These are phyloP conservation scores for Penicillium maclennaniae DNA, from an alignment of 495 filamentous ascomycete genomes.

Conservation along the genomic window DNA sequence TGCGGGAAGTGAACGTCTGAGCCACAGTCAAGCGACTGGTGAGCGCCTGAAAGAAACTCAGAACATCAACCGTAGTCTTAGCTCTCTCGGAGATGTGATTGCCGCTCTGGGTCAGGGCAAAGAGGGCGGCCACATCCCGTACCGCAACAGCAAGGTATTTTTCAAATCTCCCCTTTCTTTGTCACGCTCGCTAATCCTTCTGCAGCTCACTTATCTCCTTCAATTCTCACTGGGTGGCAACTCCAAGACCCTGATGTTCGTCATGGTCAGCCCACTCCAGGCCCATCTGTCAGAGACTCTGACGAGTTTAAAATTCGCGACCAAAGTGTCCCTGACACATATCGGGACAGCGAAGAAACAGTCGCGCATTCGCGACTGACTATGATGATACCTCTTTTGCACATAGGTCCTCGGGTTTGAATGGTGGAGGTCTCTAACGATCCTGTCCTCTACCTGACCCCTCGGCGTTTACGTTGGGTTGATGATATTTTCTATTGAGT, in stretches of 20 bases:
- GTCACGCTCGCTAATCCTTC: conserved; percentile 3
- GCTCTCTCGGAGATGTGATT: conserved; percentile 92
- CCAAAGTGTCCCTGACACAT: conserved; percentile 88
- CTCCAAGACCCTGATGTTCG: conserved; percentile 97
- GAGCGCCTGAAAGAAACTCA: conserved; percentile 91
- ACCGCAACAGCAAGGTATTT: conserved; percentile 86
- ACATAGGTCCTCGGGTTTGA: conserved; percentile 17
- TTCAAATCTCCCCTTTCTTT: background rate
- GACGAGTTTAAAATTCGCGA: conserved; percentile 93
- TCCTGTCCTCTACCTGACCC: conserved; percentile 25
- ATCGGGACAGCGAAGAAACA: conserved; percentile 82
- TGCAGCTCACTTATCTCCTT: conserved; percentile 84
- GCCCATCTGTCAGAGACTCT: conserved; percentile 90
- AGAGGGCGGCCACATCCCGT: conserved; percentile 83
- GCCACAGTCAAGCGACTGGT: conserved; percentile 77
- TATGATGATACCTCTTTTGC: conserved; percentile 29
- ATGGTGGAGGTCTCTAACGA: conserved; percentile 29
- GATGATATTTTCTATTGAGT: conserved; percentile 11
- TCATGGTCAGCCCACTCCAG: conserved; percentile 92
- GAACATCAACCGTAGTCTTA: conserved; percentile 92
- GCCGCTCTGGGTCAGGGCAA: conserved; percentile 82
- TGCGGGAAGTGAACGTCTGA: conserved; percentile 86
- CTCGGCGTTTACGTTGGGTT: conserved; percentile 25
- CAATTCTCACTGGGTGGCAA: conserved; percentile 95
- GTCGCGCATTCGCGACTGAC: conserved; percentile 55